Evolutionary conservation across 148 eudicot genomes (phyloP), one percentile per base, ranked within the genome.

Genomic region (Rhododendron simsii): DNA sequence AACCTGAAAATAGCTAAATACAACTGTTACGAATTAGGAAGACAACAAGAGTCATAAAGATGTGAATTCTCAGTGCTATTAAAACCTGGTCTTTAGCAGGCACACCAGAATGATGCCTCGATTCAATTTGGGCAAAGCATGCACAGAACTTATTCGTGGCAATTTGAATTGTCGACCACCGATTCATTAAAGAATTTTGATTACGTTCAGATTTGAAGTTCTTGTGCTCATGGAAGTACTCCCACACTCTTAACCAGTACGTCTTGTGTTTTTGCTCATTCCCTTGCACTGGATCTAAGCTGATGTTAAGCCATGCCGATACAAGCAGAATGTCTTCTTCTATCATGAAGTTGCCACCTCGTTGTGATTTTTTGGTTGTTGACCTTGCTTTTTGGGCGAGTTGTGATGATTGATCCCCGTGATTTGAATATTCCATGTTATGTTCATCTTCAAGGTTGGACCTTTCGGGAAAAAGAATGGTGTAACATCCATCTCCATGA

Each of bases 311-410:
- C 76, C 76, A 71, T 33, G 76, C 76, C 41, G 20, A 71, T 5
- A 71, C 76, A 33, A 71, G 76, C 41, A 71, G 76, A 5, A 71
- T 30, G 76, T 71, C 76, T 71, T 71, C 76, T 71, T 71, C 76
- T 13, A 71, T 30, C 20, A 12, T 71, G 76, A 71, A 71, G 41
- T 71, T 71, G 41, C 7, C 2, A 71, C 76, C 76, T 71, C 76
- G 39, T 71, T 33, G 16, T 14, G 39, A 13, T 30, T 28, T 30
- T 13, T 13, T 71, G 76, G 76, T 33, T 30, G 41, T 71, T 71
- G 76, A 71, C 76, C 18, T 71, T 71, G 20, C 39, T 71, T 71
- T 71, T 71, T 33, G 76, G 41, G 76, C 33, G 10, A 71, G 5
- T 71, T 30, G 39, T 71, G 76, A 30, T 33, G 41, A 33, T 71